Base-by-base conservation (phyloP, 129 eudicot species). In the Flaveria bidentis region DNA sequence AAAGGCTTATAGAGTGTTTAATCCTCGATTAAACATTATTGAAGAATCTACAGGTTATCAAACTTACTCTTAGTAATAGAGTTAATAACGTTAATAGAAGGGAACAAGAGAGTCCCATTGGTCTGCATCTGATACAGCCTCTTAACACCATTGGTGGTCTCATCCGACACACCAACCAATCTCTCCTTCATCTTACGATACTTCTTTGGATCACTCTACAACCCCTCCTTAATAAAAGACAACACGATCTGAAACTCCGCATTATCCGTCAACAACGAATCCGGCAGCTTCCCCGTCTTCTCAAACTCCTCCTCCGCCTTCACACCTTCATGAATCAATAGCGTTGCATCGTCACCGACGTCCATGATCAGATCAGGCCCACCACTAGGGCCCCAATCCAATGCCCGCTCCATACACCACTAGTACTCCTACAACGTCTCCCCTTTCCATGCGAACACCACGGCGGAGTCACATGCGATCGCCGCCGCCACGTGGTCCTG, bases 61-160 rank as follows among this genome's bases (percentile, higher is more conserved):
- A n/a, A n/a, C 98, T 92, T 92, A 94, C 96, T 92, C 91, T 91
- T 91, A 80, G 97, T 91, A 76, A 91, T 91, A 67, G 97, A 91
- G 84, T 91, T 94, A 58, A 88, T 91, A 53, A 91, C 97, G 74
- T 90, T 90, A 45, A 90, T 90, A 16, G 96, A 93, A 67, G 96
- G 96, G 84, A 90, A 90, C 51, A 91, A 78, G 62, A 91, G 68
- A 47, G 89, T 83, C 20, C 97, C 97, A 66, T 79, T 86, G 16
- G 79, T 84, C 70, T 86, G 91, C 97, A 91, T 91, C 83, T 91
- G 97, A 79, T 92, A 92, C 77, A 92, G 63, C 88, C 97, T 92
- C 88, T 92, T 92, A 25, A 92, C 97, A 26, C 97, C 97, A 16
- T 96, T 92, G 71, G 98, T 92, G 72, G 98, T 92, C 82, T 92